Base-by-base conservation (phyloP, 768 basidiomycete species). In the Sutorius australiensis region DNA sequence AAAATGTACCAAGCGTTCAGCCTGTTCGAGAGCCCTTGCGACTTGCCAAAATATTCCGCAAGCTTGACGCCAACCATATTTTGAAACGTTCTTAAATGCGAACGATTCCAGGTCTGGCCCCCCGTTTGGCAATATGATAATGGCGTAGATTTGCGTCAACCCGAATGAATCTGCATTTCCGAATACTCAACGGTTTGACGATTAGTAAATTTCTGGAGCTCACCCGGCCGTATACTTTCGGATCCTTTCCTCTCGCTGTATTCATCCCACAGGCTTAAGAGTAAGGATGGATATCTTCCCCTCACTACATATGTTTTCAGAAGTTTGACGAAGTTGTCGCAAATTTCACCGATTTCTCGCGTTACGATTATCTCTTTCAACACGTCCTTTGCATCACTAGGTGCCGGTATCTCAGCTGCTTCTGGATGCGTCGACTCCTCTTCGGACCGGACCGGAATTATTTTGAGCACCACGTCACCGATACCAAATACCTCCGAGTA, bases 401-500 rank as follows among this genome's bases (percentile, higher is more conserved):
- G 81, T 12, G 82, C 77, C 0, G 90, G 92, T 10, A 75, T 74
- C 13, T 87, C 87, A 16, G 54, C 58, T 6, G 76, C 74, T 27
- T 72, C 73, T 36, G 64, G 63, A 7, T 46, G 61, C 19, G 40
- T 33, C 5, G 37, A 43, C 28, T 55, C 54, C n/a, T 33, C 73
- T 61, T 85, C 83, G 56, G 80, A 75, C 46, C 82, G 76, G 34
- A 94, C 69, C 6, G 92, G 93, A 34, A 95, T 84, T 41, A 97
- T 79, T 73, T 95, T 95, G 57, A 95, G 77, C n/a, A 95, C 93
- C 32, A 95, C 82, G 58, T 89, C 82, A 3, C 87, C 87, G 46
- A 94, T 86, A 8, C 88, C 88, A 68, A 92, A 99, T 28, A 99
- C 97, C 65, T 99, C 97, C 0, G 92, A 95, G 69, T 89, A 99